Base-by-base conservation (phyloP, 2,329 filamentous ascomycete species). In the Aspergillus arachidicola region DNA sequence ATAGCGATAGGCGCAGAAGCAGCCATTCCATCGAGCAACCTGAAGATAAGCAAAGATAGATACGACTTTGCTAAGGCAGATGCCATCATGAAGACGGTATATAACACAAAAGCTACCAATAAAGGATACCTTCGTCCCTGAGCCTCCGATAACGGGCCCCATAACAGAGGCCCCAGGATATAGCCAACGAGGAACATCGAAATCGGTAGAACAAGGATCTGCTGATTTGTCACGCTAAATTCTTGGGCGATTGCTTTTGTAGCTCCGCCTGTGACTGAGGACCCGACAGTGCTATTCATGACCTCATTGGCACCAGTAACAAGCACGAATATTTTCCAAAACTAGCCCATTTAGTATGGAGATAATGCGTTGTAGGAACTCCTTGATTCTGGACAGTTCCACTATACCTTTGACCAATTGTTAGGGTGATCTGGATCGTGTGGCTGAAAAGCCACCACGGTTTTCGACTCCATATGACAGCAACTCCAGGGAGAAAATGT, bases 31-130 rank as follows among this genome's bases (percentile, higher is more conserved):
- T 75, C 73, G 3, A 84, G 51, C 7, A 84, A 72, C n/a, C 83
- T 75, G 58, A 85, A 82, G 3, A 81, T 69, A 21, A 82, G 66
- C 21, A 82, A 66, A 2, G 76, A 73, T 0, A 73, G 65, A 73
- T 78, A 84, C 9, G 72, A 80, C 1, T 78, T 75, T 0, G 79
- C 76, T 10, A 84, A 61, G 0, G 81, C 81, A 58, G 79, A 83
- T 3, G 74, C 80, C 59, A 82, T 71, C 19, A 76, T 82, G 68
- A 79, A 83, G 3, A 77, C 65, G 57, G 73, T 80, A 60, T 79
- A 82, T 1, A 76, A 66, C 14, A 75, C n/a, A 66, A 87, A 88
- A 0, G 85, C 82, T 2, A 74, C 75, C 0, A 88, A 75, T 66
- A 88, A 67, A 4, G 81, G 76, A 1, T 69, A 68, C 63, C 75